A percentile compares a stretch with the other conserved stretches of the same genome.
Evolutionary conservation across 2,329 filamentous ascomycete genomes (phyloP).

Genomic region (Penicillium sp.): DNA sequence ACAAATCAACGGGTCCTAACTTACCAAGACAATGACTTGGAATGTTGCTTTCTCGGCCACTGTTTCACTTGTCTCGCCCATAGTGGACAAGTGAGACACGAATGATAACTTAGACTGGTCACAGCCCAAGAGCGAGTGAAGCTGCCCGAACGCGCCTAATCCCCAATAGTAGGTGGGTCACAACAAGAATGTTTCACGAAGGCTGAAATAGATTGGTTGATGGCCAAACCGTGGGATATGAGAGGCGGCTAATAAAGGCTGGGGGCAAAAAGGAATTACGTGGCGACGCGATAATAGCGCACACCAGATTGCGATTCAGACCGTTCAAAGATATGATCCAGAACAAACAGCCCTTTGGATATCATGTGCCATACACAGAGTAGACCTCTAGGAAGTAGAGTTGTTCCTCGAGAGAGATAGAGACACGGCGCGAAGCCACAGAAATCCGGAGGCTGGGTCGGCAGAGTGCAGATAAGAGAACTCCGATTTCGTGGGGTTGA

Average conservation of each 20-base stretch:
- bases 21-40: slow-evolving; percentile 73
- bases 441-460: slow-evolving; percentile 3
- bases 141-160: not conserved
- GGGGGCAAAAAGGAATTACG: not conserved
- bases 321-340: not conserved
- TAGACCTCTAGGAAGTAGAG: not conserved
- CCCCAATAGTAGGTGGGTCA: not conserved
- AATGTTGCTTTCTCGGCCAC: slow-evolving; percentile 50
- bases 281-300: not conserved
- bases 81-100: slow-evolving; percentile 6
- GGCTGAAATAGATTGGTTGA: not conserved
- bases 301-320: not conserved
- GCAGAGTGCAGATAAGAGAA: not conserved
- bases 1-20: slow-evolving; percentile 33
- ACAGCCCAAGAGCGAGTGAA: not conserved
- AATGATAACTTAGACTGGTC: not conserved
- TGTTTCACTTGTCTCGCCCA: not conserved
- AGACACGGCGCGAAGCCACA: not conserved
- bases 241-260: not conserved
- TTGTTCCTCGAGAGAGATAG: not conserved
- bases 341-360: not conserved
- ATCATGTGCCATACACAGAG: not conserved
- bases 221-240: not conserved
- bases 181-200: slow-evolving; percentile 1
- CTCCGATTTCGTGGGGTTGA: not conserved